phyloP scores from a whole-genome alignment of 352 stramenopile genomes.

The Globisporangium splendens region DNA sequence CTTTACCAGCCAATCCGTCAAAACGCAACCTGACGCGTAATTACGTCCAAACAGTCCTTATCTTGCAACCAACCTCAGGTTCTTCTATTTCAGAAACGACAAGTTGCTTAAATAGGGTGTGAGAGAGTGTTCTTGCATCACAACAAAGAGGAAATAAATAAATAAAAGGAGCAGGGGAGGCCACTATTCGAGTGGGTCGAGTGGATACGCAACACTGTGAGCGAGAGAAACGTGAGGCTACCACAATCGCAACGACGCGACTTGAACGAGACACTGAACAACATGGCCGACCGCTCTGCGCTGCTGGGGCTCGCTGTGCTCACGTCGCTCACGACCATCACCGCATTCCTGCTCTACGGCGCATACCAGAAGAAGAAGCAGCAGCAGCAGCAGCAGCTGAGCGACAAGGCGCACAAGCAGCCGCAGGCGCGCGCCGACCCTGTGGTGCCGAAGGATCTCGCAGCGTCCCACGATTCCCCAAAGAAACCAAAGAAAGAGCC shows the following conservation, averaged over 20 bases:
- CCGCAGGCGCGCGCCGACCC: slow-evolving; percentile 6
- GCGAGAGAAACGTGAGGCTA: slow-evolving; percentile 5
- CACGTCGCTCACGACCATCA: slow-evolving; percentile 71
- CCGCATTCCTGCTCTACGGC: slow-evolving; percentile 47
- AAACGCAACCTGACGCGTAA: slow-evolving; percentile 7
- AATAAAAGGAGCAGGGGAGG: background rate
- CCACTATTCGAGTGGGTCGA: slow-evolving; percentile 4
- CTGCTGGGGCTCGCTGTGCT: slow-evolving; percentile 67
- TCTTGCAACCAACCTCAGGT: background rate
- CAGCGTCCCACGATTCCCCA: slow-evolving; percentile 17
- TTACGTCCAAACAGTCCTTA: background rate
- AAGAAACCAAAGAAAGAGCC: slow-evolving; percentile 30
- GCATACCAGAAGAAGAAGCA: slow-evolving; percentile 47
- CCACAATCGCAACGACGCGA: slow-evolving; percentile 2
- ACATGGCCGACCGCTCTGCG: slow-evolving; percentile 24
- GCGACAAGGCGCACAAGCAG: no score
- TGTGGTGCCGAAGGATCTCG: slow-evolving; percentile 16
- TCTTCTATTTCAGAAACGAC: no score
- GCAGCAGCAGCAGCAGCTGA: slow-evolving; percentile 16
- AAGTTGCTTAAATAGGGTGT: slow-evolving; percentile 2
- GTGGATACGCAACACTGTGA: background rate
- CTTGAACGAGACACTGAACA: background rate
- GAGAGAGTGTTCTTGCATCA: no score
- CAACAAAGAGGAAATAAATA: background rate
- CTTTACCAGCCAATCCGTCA: slow-evolving; percentile 19